Evolutionary conservation across 2,329 filamentous ascomycete species (phyloP).

Genomic region (Fusarium graminum): DNA sequence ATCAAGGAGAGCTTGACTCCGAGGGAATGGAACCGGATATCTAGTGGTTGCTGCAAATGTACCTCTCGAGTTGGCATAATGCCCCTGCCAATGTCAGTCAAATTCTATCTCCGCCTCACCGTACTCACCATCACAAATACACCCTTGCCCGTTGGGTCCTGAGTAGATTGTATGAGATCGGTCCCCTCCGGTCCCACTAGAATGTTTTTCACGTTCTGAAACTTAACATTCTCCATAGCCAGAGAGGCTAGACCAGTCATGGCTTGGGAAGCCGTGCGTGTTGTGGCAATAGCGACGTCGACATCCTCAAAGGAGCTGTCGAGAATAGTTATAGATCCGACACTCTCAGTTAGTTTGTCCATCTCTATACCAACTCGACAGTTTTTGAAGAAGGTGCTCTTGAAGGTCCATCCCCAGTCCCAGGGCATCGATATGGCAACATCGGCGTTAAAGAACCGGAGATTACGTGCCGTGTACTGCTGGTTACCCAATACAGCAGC

Average conservation of each 20-base stretch:
- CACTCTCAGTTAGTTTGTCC: constrained; percentile 64
- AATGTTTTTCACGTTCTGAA: constrained; percentile 54
- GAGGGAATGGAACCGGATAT: constrained; percentile 31
- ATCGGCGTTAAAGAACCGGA: constrained; percentile 73
- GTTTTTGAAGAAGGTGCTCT: constrained; percentile 72
- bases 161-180: constrained; percentile 32
- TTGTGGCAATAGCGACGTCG: constrained; percentile 75
- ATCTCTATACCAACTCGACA: constrained; percentile 77
- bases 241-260: constrained; percentile 59
- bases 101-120: neutral
- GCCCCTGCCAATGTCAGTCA: constrained; percentile 44
- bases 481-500: constrained; percentile 72
- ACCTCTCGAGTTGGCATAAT: constrained; percentile 42
- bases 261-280: constrained; percentile 55
- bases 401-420: constrained; percentile 84
- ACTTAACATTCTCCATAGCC: constrained; percentile 62
- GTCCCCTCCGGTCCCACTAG: constrained; percentile 39
- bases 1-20: constrained; percentile 62
- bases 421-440: constrained; percentile 79
- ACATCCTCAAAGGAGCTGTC: constrained; percentile 80
- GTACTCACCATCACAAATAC: constrained; percentile 49
- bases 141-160: constrained; percentile 19
- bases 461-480: constrained; percentile 78
- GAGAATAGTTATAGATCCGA: constrained; percentile 80
- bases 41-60: constrained; percentile 44